Percentiles rank a stretch among this genome's conserved stretches.
Evolutionary conservation across 1,284 basidiomycete species (phyloP).

Genomic region (Mycosarcoma maydis): DNA sequence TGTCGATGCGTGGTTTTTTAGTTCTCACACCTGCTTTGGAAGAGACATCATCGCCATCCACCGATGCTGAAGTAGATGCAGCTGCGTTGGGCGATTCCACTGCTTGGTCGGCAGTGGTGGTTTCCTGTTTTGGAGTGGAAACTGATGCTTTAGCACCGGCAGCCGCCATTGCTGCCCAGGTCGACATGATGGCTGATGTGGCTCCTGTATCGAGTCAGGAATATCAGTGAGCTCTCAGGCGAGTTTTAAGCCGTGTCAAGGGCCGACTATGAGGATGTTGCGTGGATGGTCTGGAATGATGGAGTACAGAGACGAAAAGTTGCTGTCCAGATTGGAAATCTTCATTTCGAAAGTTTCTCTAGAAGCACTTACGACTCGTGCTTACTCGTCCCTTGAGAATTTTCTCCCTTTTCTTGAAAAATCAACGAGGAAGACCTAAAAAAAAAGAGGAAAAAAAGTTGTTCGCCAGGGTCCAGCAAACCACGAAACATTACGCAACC

Average conservation of each 20-base stretch:
- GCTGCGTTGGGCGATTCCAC: constrained; percentile 7
- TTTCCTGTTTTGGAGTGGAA: constrained; percentile 14
- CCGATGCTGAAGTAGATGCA: constrained; percentile 18
- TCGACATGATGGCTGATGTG: constrained; percentile 18
- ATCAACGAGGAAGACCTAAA: constrained; percentile 1
- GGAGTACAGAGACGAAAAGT: too few species aligned
- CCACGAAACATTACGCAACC: too few species aligned
- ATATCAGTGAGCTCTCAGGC: too few species aligned
- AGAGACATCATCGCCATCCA: not conserved
- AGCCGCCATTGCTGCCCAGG: constrained; percentile 43
- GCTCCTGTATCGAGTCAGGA: too few species aligned
- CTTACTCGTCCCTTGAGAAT: too few species aligned
- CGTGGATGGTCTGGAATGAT: too few species aligned
- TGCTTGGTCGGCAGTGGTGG: not conserved
- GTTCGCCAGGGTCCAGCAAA: too few species aligned
- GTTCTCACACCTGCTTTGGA: constrained; percentile 20
- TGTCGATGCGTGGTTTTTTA: constrained; percentile 53
- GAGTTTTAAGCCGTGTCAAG: too few species aligned
- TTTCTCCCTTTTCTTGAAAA: too few species aligned
- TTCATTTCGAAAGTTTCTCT: constrained; percentile 12
- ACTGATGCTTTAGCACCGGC: constrained; percentile 24
- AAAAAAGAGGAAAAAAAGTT: constrained; percentile 1
- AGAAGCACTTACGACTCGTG: too few species aligned
- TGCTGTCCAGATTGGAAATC: too few species aligned
- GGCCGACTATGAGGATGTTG: too few species aligned